A percentile compares a stretch with the other conserved stretches of the same genome.
Evolutionary conservation across 2,329 filamentous ascomycete species (phyloP).

Genomic region (Blastomyces emzantsi): DNA sequence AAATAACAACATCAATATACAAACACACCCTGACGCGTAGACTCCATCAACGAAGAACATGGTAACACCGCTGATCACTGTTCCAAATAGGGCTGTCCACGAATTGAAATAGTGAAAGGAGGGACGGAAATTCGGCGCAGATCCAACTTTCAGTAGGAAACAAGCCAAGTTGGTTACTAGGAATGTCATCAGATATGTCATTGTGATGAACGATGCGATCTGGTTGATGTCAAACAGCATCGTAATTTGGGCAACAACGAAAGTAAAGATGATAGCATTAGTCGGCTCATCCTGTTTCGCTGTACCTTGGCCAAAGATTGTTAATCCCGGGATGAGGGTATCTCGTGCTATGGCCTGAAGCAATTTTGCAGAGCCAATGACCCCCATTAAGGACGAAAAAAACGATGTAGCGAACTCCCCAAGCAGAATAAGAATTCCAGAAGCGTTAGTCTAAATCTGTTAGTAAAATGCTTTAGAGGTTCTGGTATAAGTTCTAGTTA

Average conservation of each 20-base stretch:
- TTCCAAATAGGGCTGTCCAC: conserved; percentile 67
- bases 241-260: conserved; percentile 64
- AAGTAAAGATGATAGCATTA: conserved; percentile 67
- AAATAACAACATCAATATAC: conserved; percentile 66
- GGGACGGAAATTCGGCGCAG: conserved; percentile 79
- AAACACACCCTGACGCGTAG: conserved; percentile 67
- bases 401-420: conserved; percentile 76
- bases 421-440: conserved; percentile 60
- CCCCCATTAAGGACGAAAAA: conserved; percentile 79
- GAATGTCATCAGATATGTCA: conserved; percentile 90
- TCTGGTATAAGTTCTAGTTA: not conserved
- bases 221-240: conserved; percentile 78
- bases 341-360: conserved; percentile 76
- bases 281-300: conserved; percentile 64
- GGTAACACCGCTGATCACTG: conserved; percentile 64
- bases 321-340: conserved; percentile 65
- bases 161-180: conserved; percentile 81
- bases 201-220: conserved; percentile 81
- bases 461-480: not conserved
- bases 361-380: conserved; percentile 76
- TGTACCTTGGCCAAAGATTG: conserved; percentile 64
- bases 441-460: conserved; percentile 56
- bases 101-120: conserved; percentile 86
- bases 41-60: conserved; percentile 89
- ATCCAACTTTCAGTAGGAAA: conserved; percentile 76